Evolutionary conservation across 179 eudicot genomes (phyloP).

Genomic region (Nepenthes alata): DNA sequence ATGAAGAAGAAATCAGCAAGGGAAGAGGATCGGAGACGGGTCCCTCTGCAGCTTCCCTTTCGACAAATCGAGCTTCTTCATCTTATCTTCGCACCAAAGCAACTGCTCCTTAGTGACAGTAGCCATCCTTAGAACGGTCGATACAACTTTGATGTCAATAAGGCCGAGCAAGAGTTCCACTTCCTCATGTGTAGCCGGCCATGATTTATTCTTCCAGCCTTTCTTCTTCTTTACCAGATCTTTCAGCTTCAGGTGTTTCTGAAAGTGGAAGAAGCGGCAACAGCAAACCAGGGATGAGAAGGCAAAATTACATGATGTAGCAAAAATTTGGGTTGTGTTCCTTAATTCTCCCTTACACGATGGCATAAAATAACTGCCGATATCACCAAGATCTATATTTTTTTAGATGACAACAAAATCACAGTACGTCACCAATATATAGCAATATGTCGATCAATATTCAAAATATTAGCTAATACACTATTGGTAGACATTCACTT

Average conservation of each 20-base stretch:
- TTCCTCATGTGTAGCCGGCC: slow-evolving; percentile 64
- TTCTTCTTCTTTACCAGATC: slow-evolving; percentile 62
- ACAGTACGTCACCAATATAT: too few species aligned
- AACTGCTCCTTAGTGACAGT: slow-evolving; percentile 70
- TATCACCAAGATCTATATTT: too few species aligned
- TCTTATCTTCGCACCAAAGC: slow-evolving; percentile 92
- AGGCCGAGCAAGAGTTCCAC: slow-evolving; percentile 62
- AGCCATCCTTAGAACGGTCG: slow-evolving; percentile 54
- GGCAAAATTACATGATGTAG: too few species aligned
- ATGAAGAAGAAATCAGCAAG: slow-evolving; percentile 24
- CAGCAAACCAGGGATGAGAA: too few species aligned
- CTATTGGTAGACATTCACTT: too few species aligned
- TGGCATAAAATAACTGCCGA: too few species aligned
- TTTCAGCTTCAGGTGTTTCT: slow-evolving; percentile 78
- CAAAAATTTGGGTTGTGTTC: too few species aligned
- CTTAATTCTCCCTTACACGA: too few species aligned
- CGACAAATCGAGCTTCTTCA: slow-evolving; percentile 48
- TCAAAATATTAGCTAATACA: too few species aligned
- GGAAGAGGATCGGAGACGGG: slow-evolving; percentile 81
- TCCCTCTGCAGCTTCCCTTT: slow-evolving; percentile 69
- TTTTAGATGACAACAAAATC: too few species aligned
- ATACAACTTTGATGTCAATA: slow-evolving; percentile 54
- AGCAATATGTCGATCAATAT: too few species aligned
- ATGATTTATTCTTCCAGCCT: slow-evolving; percentile 64
- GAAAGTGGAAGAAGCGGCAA: slow-evolving; percentile 11